Evolutionary conservation across 306 rosid genomes (phyloP).

Genomic region (cucumber (Cucumis sativus)): Cucumber_9930_V3 NC_026655.2:32172001-32172500

Average conservation of each 20-base stretch:
- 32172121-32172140: not conserved
- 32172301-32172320: not conserved
- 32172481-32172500: not conserved
- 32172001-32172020: constrained; percentile 55
- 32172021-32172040: constrained; percentile 43
- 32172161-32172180: not conserved
- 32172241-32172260: not conserved
- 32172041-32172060: constrained; percentile 51
- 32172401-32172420: too few species aligned
- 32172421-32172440: too few species aligned
- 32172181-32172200: not conserved
- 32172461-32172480: too few species aligned
- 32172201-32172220: not conserved
- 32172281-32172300: not conserved
- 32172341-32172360: too few species aligned
- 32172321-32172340: not conserved
- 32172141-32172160: not conserved
- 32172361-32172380: too few species aligned
- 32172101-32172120: not conserved
- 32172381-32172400: too few species aligned
- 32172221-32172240: not conserved
- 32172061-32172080: constrained; percentile 56
- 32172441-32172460: too few species aligned
- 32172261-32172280: not conserved
- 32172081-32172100: constrained; percentile 36